Evolutionary conservation across 805 yeast genomes (phyloP).

Genomic region (Barnettozyma californica): DNA sequence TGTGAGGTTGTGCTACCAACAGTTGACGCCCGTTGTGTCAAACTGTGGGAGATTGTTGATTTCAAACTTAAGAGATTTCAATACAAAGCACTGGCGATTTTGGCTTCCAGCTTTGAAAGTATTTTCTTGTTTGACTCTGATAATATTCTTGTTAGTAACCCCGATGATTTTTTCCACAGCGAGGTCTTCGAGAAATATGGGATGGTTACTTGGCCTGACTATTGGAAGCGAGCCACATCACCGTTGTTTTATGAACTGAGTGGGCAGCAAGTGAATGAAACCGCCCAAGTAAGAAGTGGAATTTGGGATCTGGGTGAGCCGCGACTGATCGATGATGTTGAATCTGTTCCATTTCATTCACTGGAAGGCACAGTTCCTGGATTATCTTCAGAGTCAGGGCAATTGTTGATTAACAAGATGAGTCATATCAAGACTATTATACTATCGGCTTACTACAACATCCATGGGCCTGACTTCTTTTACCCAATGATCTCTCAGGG

Average conservation of each 20-base stretch:
- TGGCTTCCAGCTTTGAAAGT: slow-evolving; percentile 72
- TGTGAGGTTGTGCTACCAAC: slow-evolving; percentile 59
- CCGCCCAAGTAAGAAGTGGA: slow-evolving; percentile 29
- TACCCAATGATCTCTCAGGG: slow-evolving; percentile 61
- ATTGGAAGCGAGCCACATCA: slow-evolving; percentile 59
- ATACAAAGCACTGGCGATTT: slow-evolving; percentile 59
- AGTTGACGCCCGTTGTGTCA: slow-evolving; percentile 53
- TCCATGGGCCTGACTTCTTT: slow-evolving; percentile 51
- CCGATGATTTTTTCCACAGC: slow-evolving; percentile 44
- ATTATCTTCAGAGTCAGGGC: slow-evolving; percentile 57
- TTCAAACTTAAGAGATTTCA: slow-evolving; percentile 47
- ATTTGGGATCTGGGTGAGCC: slow-evolving; percentile 20
- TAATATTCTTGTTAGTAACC: slow-evolving; percentile 54
- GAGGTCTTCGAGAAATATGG: slow-evolving; percentile 37
- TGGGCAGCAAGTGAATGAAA: slow-evolving; percentile 28
- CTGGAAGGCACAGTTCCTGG: slow-evolving; percentile 52
- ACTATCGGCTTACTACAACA: slow-evolving; percentile 50
- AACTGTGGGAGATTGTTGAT: slow-evolving; percentile 40
- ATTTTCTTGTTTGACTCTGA: slow-evolving; percentile 73
- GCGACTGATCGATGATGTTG: slow-evolving; percentile 8
- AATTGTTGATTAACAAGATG: slow-evolving; percentile 48
- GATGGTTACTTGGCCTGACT: slow-evolving; percentile 59
- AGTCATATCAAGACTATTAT: slow-evolving; percentile 47
- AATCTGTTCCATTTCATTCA: slow-evolving; percentile 26
- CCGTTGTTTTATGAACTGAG: slow-evolving; percentile 54